These are phyloP conservation scores for Fraxinus nigra DNA, from an alignment of 305 asterid genomes.

Conservation along the genomic window DNA sequence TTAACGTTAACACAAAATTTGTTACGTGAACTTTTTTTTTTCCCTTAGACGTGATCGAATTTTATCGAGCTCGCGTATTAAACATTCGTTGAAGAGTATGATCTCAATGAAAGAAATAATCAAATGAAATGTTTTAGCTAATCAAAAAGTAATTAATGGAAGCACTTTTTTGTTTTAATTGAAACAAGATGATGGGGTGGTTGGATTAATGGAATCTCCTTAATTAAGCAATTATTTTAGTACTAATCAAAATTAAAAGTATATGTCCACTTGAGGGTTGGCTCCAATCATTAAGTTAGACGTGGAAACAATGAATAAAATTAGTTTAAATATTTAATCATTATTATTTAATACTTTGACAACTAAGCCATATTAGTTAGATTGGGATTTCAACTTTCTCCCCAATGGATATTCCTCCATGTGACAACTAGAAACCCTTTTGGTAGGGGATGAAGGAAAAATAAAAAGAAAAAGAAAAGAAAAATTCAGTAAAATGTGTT, in stretches of 20 bases:
- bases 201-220: constrained; percentile 31
- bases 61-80: neutral
- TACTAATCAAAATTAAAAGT: constrained; percentile 13
- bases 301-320: constrained; percentile 26
- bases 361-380: constrained; percentile 28
- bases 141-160: neutral
- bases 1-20: neutral
- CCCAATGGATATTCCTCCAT: constrained; percentile 6
- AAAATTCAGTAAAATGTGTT: no score
- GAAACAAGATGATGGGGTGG: constrained; percentile 20
- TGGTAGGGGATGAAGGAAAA: neutral
- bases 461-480: no score
- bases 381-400: constrained; percentile 1
- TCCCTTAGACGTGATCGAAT: neutral
- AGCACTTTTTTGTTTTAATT: neutral
- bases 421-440: neutral
- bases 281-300: constrained; percentile 25
- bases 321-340: constrained; percentile 12
- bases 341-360: neutral
- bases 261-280: neutral
- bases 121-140: neutral
- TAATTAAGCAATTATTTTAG: constrained; percentile 16
- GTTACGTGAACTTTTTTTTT: no score
- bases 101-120: neutral
- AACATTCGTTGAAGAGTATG: neutral